phyloP scores from a whole-genome alignment of 495 filamentous ascomycete species.

The Astrothelium macrocarpum region DNA sequence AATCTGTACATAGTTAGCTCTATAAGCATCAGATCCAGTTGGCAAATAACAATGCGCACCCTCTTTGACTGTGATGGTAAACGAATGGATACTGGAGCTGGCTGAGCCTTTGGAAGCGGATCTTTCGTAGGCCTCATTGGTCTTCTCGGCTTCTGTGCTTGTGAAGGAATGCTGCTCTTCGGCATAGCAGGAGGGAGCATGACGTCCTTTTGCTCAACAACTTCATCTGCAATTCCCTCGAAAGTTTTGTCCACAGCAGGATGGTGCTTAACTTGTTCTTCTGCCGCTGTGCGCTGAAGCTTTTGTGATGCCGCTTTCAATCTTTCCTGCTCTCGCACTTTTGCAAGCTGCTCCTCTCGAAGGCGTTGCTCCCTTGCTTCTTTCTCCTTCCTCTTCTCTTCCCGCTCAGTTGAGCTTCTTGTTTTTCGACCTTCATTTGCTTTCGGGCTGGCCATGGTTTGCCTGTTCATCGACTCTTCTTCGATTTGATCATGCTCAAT shows the following conservation, averaged over 20 bases:
- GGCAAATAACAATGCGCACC: constrained; percentile 2
- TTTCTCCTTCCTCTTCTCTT: constrained; percentile 54
- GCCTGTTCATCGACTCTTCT: background rate
- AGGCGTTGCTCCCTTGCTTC: constrained; percentile 48
- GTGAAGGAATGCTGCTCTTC: constrained; percentile 41
- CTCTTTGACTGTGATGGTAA: constrained; percentile 51
- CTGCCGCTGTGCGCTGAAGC: constrained; percentile 11
- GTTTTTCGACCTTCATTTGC: constrained; percentile 48
- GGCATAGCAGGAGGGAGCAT: constrained; percentile 48
- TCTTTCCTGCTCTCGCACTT: constrained; percentile 53
- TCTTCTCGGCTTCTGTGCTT: constrained; percentile 45
- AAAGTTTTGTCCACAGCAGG: constrained; percentile 15
- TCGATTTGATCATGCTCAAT: background rate
- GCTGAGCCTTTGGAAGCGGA: constrained; percentile 51
- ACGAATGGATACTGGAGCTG: constrained; percentile 68
- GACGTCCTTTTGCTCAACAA: constrained; percentile 38
- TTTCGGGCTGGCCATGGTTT: constrained; percentile 13
- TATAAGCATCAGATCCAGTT: background rate
- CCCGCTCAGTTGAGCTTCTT: constrained; percentile 64
- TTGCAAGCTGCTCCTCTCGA: constrained; percentile 50
- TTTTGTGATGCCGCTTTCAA: constrained; percentile 29
- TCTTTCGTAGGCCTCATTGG: constrained; percentile 66
- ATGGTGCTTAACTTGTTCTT: constrained; percentile 7
- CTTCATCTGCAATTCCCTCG: constrained; percentile 29
- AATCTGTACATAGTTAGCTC: background rate